phyloP scores from a whole-genome alignment of 2,329 filamentous ascomycete species.

The Colletotrichum sp. region DNA sequence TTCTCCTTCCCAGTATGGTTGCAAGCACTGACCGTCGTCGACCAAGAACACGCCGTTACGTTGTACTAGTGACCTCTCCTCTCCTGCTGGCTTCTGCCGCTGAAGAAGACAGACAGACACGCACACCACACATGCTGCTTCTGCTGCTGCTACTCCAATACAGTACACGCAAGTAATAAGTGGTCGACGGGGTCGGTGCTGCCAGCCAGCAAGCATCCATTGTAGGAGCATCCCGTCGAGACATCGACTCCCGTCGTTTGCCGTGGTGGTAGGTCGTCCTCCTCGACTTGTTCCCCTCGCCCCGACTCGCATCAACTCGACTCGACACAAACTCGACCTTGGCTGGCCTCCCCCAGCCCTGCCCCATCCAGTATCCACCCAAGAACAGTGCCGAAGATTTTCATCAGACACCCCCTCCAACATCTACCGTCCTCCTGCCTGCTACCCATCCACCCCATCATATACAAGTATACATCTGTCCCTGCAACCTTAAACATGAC shows the following conservation, averaged over 20 bases:
- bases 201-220: conserved; percentile 22
- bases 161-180: not conserved
- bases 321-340: conserved; percentile 23
- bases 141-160: not conserved
- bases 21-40: conserved; percentile 40
- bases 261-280: not conserved
- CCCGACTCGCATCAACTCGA: conserved; percentile 14
- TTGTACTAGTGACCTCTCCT: conserved; percentile 11
- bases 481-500: conserved; percentile 42
- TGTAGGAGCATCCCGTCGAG: conserved; percentile 11
- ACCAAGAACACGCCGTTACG: conserved; percentile 10
- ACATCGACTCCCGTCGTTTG: not conserved
- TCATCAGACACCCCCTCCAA: conserved; percentile 53
- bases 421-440: conserved; percentile 43
- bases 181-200: conserved; percentile 28
- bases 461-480: conserved; percentile 53
- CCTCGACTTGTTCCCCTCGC: not conserved
- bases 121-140: not conserved
- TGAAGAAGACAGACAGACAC: conserved; percentile 27
- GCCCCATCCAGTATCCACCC: conserved; percentile 41
- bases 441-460: conserved; percentile 37
- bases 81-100: conserved; percentile 26
- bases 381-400: conserved; percentile 54
- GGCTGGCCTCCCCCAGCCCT: conserved; percentile 33
- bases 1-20: conserved; percentile 57